A percentile compares a stretch with the other conserved stretches of the same genome.
Conservation (phyloP, 2,329 filamentous ascomycete genomes). For the Chaetomium olivaceum region DNA sequence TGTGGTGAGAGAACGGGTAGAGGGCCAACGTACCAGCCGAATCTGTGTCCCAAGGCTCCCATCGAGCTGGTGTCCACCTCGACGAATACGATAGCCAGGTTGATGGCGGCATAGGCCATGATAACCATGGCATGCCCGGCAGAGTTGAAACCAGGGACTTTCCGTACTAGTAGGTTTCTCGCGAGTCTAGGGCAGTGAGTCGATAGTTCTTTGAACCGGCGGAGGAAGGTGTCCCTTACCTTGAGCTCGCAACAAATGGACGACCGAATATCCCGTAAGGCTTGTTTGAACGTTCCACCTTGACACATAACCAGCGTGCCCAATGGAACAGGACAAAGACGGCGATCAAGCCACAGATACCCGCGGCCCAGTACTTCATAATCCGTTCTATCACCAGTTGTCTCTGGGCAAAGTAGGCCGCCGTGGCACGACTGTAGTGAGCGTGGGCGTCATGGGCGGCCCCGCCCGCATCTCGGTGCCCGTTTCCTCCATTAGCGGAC, state of each 20-base stretch:
- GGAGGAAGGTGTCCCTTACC: slow-evolving; percentile 22
- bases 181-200: slow-evolving; percentile 28
- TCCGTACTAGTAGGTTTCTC: slow-evolving; percentile 38
- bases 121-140: slow-evolving; percentile 39
- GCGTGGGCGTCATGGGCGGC: too few relatives aligned
- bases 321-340: slow-evolving; percentile 38
- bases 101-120: slow-evolving; percentile 37
- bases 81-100: slow-evolving; percentile 36
- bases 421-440: too few relatives aligned
- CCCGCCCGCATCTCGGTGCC: not conserved
- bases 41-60: slow-evolving; percentile 33
- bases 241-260: slow-evolving; percentile 34
- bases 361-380: slow-evolving; percentile 33
- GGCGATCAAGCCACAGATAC: slow-evolving; percentile 36
- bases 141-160: slow-evolving; percentile 38
- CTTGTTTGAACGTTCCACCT: slow-evolving; percentile 25
- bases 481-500: slow-evolving; percentile 19
- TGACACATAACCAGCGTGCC: slow-evolving; percentile 32
- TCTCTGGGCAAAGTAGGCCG: slow-evolving; percentile 30
- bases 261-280: slow-evolving; percentile 25
- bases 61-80: slow-evolving; percentile 33
- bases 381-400: slow-evolving; percentile 26
- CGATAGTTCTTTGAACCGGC: not conserved
- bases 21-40: slow-evolving; percentile 37
- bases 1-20: not conserved